Evolutionary conservation across 306 rosid species (phyloP).

Genomic region (Vigna mungo): DNA sequence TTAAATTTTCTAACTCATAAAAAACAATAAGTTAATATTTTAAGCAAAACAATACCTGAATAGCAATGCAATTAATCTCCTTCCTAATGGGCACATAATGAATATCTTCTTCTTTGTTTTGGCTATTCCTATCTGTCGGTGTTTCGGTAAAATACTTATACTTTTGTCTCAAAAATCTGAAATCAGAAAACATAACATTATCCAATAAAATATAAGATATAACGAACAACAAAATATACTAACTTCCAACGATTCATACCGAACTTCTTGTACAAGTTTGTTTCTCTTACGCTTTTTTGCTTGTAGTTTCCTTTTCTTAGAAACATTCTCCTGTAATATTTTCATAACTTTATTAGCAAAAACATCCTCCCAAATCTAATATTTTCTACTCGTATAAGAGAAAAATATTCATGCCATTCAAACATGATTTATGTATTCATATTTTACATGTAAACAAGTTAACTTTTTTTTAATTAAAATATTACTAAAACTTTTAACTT

Average conservation of each 20-base stretch:
- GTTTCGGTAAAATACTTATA: conserved; percentile 41
- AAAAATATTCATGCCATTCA: no score
- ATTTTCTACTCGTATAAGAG: no score
- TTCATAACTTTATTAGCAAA: conserved; percentile 3
- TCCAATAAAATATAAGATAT: background rate
- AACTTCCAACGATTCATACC: conserved; percentile 46
- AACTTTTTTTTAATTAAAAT: no score
- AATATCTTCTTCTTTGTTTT: conserved; percentile 26
- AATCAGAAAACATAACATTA: conserved; percentile 19
- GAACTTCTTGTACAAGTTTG: conserved; percentile 58
- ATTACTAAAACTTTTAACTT: no score
- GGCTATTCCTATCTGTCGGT: background rate
- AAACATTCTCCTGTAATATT: conserved; percentile 59
- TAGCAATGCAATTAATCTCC: conserved; percentile 41
- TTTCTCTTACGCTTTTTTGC: conserved; percentile 43
- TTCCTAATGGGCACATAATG: conserved; percentile 23
- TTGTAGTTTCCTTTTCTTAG: conserved; percentile 56
- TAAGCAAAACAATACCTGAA: conserved; percentile 39
- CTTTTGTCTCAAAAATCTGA: conserved; percentile 67
- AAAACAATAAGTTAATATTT: conserved; percentile 13
- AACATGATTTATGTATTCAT: no score
- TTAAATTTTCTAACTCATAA: no score
- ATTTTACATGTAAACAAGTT: no score
- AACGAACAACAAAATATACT: no score
- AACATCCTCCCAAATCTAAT: background rate